These are phyloP conservation scores for Mimosa bimucronata DNA, from an alignment of 306 rosid genomes.

Conservation along the genomic window DNA sequence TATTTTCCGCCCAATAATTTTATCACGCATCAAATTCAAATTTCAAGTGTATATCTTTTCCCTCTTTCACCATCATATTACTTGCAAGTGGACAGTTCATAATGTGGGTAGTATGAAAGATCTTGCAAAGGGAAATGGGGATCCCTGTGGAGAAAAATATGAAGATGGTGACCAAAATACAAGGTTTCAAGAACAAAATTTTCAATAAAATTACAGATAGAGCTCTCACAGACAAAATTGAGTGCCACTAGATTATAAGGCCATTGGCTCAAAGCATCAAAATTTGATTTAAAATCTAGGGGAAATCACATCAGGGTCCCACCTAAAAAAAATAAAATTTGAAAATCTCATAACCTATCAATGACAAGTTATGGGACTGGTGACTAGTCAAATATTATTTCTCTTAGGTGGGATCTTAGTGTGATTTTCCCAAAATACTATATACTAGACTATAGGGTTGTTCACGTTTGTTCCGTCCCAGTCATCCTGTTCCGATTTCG, in stretches of 20 bases:
- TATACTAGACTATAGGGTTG: too few species aligned
- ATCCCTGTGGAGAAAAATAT: conserved; percentile 8
- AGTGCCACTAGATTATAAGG: conserved; percentile 12
- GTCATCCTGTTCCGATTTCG: too few species aligned
- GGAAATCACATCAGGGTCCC: too few species aligned
- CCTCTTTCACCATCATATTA: conserved; percentile 5
- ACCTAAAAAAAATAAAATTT: too few species aligned
- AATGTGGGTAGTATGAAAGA: neutral
- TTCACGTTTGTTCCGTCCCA: too few species aligned
- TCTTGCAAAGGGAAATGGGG: neutral
- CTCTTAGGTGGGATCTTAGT: too few species aligned
- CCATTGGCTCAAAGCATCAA: conserved; percentile 11
- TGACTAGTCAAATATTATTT: too few species aligned
- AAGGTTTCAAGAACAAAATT: neutral
- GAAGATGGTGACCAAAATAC: conserved; percentile 13
- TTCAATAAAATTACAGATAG: neutral
- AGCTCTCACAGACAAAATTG: conserved; percentile 43
- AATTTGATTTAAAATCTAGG: too few species aligned
- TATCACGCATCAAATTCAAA: neutral
- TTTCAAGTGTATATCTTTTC: neutral
- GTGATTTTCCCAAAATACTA: too few species aligned
- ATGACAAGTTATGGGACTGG: too few species aligned
- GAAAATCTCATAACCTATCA: too few species aligned
- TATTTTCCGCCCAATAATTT: neutral
- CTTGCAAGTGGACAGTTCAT: neutral